Base-by-base conservation (phyloP, 192 early-diverging fungal genomes). In the Radiomyces spectabilis region DNA sequence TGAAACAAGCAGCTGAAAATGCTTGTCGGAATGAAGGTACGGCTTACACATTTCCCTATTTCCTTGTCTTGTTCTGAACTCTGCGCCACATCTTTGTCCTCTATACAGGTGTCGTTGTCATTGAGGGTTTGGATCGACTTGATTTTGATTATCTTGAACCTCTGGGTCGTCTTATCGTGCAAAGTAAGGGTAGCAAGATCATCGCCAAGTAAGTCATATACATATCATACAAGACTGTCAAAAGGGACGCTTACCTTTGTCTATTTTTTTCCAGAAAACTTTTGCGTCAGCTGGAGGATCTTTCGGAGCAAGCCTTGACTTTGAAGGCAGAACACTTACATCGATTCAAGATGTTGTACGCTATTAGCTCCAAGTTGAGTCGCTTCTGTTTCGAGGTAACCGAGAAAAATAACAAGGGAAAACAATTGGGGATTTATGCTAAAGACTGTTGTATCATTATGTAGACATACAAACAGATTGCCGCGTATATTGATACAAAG, bases 261-360 rank as follows among this genome's bases (percentile, higher is more conserved):
- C 33, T 15, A 27, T 24, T 33, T 31, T 24, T 12, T 18, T 44
- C 13, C 66, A 80, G 82, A 43, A 87, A 83, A 71, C 51, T 89
- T 40, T 43, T 84, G 55, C 76, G 83, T n/a, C 78, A 79, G 19
- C 42, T 85, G 19, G 75, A 79, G 18, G 87, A 89, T 37, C 57
- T 85, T 12, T 51, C 69, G 2, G 74, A 69, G 34, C 70, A 75
- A 56, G 57, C 66, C 3, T 59, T 69, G 0, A 61, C 67, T 15
- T 32, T 80, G 22, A 75, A 78, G 50, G 52, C 73, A 0, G 79
- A 78, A 32, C 58, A 67, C 26, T 55, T 73, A 22, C 33, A 68
- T 10, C 64, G 72, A 33, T 78, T 78, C 55, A 67, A 59, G 15
- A 78, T 63, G 2, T 57, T 75, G n/a, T 73, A 72, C 41, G 25